A percentile compares a stretch with the other conserved stretches of the same genome.
phyloP scores from a whole-genome alignment of 2,329 filamentous ascomycete species.

The Penicillium sp. region DNA sequence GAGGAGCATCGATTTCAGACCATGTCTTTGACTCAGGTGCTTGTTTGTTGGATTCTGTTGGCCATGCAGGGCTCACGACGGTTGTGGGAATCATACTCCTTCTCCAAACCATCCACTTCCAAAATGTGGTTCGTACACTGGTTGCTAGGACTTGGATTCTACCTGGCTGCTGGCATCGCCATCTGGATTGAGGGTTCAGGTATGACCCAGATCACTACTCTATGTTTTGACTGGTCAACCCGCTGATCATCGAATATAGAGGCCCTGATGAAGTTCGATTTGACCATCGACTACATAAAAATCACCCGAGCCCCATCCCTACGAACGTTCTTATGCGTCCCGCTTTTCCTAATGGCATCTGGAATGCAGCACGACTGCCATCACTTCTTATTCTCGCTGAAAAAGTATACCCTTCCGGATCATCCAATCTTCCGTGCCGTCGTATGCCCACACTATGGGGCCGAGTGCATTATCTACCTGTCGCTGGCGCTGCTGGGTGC shows the following conservation, averaged over 20 bases:
- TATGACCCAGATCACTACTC: slow-evolving; percentile 36
- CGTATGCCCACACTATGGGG: slow-evolving; percentile 88
- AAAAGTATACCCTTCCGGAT: slow-evolving; percentile 81
- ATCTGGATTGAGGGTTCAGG: slow-evolving; percentile 84
- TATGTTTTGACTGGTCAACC: no score
- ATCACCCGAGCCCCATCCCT: slow-evolving; percentile 47
- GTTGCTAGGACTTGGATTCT: slow-evolving; percentile 77
- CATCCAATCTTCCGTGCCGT: slow-evolving; percentile 72
- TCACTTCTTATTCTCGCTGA: slow-evolving; percentile 68
- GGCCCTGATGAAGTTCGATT: slow-evolving; percentile 1
- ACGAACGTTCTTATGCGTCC: slow-evolving; percentile 61
- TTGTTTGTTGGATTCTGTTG: slow-evolving; percentile 73
- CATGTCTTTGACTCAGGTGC: slow-evolving; percentile 67
- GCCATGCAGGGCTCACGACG: slow-evolving; percentile 74
- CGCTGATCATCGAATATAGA: background rate
- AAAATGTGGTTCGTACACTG: slow-evolving; percentile 88
- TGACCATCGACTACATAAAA: slow-evolving; percentile 40
- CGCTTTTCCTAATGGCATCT: slow-evolving; percentile 71
- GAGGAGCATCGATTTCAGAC: slow-evolving; percentile 40
- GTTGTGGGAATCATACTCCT: slow-evolving; percentile 71
- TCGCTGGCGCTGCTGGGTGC: slow-evolving; percentile 76
- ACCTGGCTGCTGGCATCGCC: slow-evolving; percentile 71
- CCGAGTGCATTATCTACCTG: slow-evolving; percentile 83
- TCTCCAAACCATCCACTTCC: slow-evolving; percentile 70
- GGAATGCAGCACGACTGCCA: slow-evolving; percentile 76